These are phyloP conservation scores for Mycena rebaudengoi DNA, from an alignment of 768 basidiomycete species.

Conservation along the genomic window DNA sequence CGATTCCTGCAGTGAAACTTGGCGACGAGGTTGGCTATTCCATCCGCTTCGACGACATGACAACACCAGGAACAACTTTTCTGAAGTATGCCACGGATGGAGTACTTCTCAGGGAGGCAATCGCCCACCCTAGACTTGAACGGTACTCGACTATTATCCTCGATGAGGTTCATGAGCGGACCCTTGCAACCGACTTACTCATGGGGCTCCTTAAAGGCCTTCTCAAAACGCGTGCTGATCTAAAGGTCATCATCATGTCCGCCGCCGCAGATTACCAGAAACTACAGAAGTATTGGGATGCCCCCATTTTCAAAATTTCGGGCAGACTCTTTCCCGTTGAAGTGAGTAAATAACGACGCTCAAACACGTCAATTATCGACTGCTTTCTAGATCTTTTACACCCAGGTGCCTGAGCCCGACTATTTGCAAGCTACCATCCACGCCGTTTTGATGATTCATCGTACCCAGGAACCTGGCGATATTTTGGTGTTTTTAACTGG, in stretches of 20 bases:
- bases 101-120: conserved; percentile 95
- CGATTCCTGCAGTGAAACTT: conserved; percentile 72
- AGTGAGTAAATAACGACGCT: conserved; percentile 1
- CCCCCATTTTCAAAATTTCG: conserved; percentile 88
- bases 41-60: conserved; percentile 98
- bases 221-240: conserved; percentile 79
- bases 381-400: conserved; percentile 73
- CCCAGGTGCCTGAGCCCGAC: conserved; percentile 90
- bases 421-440: conserved; percentile 97
- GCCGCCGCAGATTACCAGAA: conserved; percentile 96
- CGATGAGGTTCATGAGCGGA: conserved; percentile 98
- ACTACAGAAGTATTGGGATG: conserved; percentile 92
- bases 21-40: conserved; percentile 97
- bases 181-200: conserved; percentile 95
- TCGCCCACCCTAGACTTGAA: conserved; percentile 89
- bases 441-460: conserved; percentile 97
- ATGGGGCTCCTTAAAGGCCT: conserved; percentile 95
- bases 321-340: conserved; percentile 95
- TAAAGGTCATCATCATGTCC: conserved; percentile 98
- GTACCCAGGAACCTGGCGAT: conserved; percentile 92
- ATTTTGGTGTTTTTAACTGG: conserved; percentile 94
- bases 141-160: conserved; percentile 99
- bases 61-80: conserved; percentile 87
- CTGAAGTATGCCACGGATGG: conserved; percentile 99
- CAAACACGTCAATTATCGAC: background rate